A percentile compares a stretch with the other conserved stretches of the same genome.
These are phyloP conservation scores for Phytophthora citrophthora DNA, from an alignment of 352 stramenopile species.

Conservation along the genomic window DNA sequence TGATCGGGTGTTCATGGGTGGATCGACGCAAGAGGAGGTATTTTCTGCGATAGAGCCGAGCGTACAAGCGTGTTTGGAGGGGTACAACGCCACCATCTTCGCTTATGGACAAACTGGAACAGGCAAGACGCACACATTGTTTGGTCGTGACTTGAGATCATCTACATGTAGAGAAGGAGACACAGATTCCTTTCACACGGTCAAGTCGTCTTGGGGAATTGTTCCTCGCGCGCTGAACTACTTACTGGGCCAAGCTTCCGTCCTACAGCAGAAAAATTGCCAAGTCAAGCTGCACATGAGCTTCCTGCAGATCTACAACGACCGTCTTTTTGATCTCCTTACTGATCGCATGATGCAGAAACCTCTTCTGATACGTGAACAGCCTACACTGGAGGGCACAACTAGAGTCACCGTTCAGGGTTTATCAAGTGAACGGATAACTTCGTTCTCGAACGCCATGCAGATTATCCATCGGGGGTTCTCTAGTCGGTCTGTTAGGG, in stretches of 20 bases:
- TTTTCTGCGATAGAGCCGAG: slow-evolving; percentile 75
- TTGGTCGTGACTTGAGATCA: slow-evolving; percentile 58
- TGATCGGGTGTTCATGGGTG: slow-evolving; percentile 73
- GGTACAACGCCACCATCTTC: slow-evolving; percentile 93
- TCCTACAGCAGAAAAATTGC: slow-evolving; percentile 14
- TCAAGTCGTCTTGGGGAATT: slow-evolving; percentile 64
- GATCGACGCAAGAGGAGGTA: slow-evolving; percentile 76
- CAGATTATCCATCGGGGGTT: slow-evolving; percentile 57
- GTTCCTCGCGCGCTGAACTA: slow-evolving; percentile 80
- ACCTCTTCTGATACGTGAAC: slow-evolving; percentile 74
- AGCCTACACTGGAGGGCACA: slow-evolving; percentile 53
- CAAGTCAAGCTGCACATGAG: slow-evolving; percentile 71
- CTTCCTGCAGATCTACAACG: slow-evolving; percentile 96
- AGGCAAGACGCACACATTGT: slow-evolving; percentile 94
- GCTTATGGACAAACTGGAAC: slow-evolving; percentile 92
- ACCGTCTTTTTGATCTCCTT: slow-evolving; percentile 92
- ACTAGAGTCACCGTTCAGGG: slow-evolving; percentile 69
- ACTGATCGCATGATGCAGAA: slow-evolving; percentile 69
- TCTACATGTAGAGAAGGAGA: background rate
- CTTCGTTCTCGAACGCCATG: slow-evolving; percentile 53
- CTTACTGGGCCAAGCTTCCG: slow-evolving; percentile 49
- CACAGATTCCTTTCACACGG: slow-evolving; percentile 8
- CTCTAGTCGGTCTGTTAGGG: slow-evolving; percentile 69
- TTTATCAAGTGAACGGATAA: slow-evolving; percentile 56
- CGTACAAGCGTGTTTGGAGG: slow-evolving; percentile 71